Percentiles rank a stretch among this genome's conserved stretches.
Conservation (phyloP, 768 basidiomycete genomes). For the Mycena filopes region DNA sequence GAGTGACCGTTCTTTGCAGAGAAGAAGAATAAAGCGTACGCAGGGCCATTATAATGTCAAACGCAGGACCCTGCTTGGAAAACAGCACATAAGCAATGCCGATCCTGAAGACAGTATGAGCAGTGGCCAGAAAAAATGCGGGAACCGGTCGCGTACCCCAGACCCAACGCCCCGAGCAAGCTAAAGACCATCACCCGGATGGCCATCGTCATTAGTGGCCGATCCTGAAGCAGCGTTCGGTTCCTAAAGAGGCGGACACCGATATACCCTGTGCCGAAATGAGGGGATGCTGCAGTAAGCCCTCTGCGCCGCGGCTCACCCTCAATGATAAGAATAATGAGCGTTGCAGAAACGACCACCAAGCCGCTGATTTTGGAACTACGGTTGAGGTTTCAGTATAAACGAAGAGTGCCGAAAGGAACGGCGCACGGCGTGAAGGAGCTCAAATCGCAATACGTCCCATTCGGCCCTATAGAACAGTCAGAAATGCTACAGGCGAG, state of each 20-base stretch:
- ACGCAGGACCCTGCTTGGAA: conserved; percentile 19
- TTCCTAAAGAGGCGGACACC: conserved; percentile 40
- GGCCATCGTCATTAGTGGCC: conserved; percentile 32
- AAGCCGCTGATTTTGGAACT: conserved; percentile 43
- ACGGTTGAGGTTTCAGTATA: not conserved
- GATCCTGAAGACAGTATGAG: conserved; percentile 13
- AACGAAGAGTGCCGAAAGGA: not conserved
- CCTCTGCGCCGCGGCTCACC: conserved; percentile 17
- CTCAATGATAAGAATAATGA: conserved; percentile 37
- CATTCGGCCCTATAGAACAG: conserved; percentile 33
- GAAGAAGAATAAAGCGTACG: not conserved
- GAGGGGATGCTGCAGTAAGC: too few species aligned
- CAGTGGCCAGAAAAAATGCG: not conserved
- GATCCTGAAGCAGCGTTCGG: conserved; percentile 27
- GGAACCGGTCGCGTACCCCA: conserved; percentile 35
- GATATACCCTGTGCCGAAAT: conserved; percentile 34
- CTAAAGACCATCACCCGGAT: conserved; percentile 45
- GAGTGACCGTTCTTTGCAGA: not conserved
- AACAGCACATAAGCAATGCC: conserved; percentile 29
- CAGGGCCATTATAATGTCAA: conserved; percentile 26
- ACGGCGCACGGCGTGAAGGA: conserved; percentile 33
- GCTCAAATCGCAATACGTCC: conserved; percentile 44
- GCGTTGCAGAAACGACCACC: conserved; percentile 35
- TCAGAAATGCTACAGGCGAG: not conserved
- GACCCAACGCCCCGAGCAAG: conserved; percentile 38